Evolutionary conservation across 2,329 filamentous ascomycete species (phyloP).

Genomic region (Dothideomycetes sp.): DNA sequence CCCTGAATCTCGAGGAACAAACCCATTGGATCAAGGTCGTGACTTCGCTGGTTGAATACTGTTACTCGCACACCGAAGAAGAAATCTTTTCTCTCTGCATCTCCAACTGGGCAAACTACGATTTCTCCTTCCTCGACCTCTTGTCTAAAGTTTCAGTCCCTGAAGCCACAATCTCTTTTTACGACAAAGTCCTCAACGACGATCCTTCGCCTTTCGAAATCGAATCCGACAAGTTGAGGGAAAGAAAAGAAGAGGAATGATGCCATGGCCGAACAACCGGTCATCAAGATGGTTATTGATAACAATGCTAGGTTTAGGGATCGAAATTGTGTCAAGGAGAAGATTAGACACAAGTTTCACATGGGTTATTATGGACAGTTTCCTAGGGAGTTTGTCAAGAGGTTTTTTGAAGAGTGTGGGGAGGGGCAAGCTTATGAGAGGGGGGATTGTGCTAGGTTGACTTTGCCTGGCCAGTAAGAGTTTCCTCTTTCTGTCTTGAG

Average conservation of each 20-base stretch:
- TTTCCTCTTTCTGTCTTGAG: too few species aligned
- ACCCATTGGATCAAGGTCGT: neutral
- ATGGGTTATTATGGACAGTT: slow-evolving; percentile 4
- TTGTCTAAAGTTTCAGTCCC: neutral
- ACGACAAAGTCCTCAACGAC: too few species aligned
- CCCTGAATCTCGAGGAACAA: neutral
- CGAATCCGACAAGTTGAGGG: too few species aligned
- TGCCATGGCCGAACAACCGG: too few species aligned
- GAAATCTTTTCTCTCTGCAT: neutral
- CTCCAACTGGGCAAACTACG: neutral
- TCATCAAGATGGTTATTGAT: too few species aligned
- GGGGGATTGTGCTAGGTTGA: too few species aligned
- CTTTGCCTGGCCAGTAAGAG: too few species aligned
- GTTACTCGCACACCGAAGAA: neutral
- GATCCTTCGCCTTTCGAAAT: too few species aligned
- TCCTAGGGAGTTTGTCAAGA: neutral
- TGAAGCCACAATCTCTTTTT: neutral
- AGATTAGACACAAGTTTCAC: slow-evolving; percentile 3
- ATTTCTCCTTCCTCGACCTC: neutral
- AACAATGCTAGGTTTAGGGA: too few species aligned
- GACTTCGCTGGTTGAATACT: neutral
- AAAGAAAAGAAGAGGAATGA: too few species aligned
- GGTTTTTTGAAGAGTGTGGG: neutral
- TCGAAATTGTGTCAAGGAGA: slow-evolving; percentile 2
- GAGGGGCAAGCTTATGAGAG: neutral